Evolutionary conservation across 106 monocot genomes (phyloP), one percentile per base, ranked within the genome.

Genomic region (Triglochin maritima): DNA sequence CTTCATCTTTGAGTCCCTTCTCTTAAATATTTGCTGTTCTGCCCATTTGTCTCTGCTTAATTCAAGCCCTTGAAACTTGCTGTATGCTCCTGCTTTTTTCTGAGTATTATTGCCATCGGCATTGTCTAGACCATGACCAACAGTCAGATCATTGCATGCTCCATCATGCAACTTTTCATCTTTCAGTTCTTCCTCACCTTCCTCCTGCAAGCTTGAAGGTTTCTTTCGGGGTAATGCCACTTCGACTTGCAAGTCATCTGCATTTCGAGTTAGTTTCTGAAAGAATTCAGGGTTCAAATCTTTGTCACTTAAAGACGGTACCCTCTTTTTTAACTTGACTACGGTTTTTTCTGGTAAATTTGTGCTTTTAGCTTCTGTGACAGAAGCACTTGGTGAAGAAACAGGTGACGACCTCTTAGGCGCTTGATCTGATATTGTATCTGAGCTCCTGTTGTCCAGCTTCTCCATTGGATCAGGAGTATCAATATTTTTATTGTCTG

Each of bases 211-310:
- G 14, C 83, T 83, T 7, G 81, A 78, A 62, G 74, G 75, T 41
- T 62, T 50, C 60, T 68, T 84, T 46, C 77, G 87, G 66, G 91
- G 96, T 55, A 88, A 49, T 17, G 92, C 88, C 45, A 98, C 96
- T 81, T 98, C 96, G 9, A 86, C 85, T 47, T 81, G 77, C n/a
- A 89, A 77, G 15, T 96, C 96, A 69, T 87, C 84, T 43, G 78
- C 69, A 50, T 17, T 69, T 63, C 88, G 83, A 64, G 83, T 78
- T 77, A 98, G 86, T 60, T 91, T 91, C 69, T 92, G 96, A 56
- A 98, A 98, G 67, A 98, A 98, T 46, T 98, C 91, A 64, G 82
- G 78, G 63, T 98, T 98, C 68, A 92, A 48, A 69, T 88, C 91
- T 74, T 87, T 95, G 71, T 95, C 90, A 56, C 72, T 89, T 71